Conservation (phyloP, 192 early-diverging fungal genomes). For the Allomyces arbusculus region DNA sequence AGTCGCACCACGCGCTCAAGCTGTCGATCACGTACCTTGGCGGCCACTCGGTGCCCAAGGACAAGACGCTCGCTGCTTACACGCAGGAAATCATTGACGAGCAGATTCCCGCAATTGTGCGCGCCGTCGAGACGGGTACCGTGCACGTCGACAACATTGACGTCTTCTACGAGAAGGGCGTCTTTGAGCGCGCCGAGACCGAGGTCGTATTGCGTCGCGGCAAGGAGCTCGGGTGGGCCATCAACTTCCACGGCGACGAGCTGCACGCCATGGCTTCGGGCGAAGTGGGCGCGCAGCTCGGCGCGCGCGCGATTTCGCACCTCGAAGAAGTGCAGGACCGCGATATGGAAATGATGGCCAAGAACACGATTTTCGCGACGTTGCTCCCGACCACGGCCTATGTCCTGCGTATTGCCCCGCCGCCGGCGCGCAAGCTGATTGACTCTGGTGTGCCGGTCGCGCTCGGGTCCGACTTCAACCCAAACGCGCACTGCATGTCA, state of each 20-base stretch:
- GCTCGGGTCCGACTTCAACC: slow-evolving; percentile 7
- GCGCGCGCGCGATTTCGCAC: slow-evolving; percentile 8
- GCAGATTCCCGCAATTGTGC: slow-evolving; percentile 8
- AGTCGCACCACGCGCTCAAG: slow-evolving; percentile 3
- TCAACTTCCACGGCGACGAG: slow-evolving; percentile 11
- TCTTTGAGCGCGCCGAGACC: slow-evolving; percentile 6
- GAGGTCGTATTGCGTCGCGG: slow-evolving; percentile 3
- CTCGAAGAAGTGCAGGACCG: slow-evolving; percentile 5
- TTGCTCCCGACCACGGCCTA: slow-evolving; percentile 10
- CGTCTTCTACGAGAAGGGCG: slow-evolving; percentile 9
- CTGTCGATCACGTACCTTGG: slow-evolving; percentile 9
- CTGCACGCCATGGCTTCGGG: slow-evolving; percentile 8
- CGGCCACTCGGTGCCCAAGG: slow-evolving; percentile 7
- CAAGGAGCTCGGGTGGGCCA: slow-evolving; percentile 8
- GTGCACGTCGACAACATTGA: slow-evolving; percentile 11
- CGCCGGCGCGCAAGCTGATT: slow-evolving; percentile 8
- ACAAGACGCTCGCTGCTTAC: slow-evolving; percentile 2
- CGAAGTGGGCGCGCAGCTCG: slow-evolving; percentile 6
- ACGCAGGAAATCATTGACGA: slow-evolving; percentile 5
- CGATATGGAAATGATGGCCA: slow-evolving; percentile 6
- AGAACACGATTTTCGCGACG: slow-evolving; percentile 4
- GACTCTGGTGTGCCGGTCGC: slow-evolving; percentile 5
- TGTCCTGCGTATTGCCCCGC: slow-evolving; percentile 7
- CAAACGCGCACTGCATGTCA: slow-evolving; percentile 8
- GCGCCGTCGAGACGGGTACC: slow-evolving; percentile 1